Evolutionary conservation across 1,284 basidiomycete genomes (phyloP).

Genomic region (Violaceomyces palustris): DNA sequence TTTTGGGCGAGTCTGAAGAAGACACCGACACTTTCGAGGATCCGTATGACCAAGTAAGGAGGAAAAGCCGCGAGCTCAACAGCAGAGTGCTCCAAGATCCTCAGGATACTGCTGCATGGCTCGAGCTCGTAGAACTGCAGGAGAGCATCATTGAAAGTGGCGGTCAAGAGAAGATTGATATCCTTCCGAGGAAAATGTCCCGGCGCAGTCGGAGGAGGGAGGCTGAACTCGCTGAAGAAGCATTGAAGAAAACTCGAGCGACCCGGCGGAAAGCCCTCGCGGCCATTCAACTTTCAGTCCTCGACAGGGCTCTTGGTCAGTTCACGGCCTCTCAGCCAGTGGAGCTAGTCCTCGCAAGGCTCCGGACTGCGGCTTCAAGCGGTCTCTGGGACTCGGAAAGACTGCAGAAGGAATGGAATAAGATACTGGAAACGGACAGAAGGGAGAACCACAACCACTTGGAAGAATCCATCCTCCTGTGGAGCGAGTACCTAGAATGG

Average conservation of each 20-base stretch:
- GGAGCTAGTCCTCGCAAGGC: neutral
- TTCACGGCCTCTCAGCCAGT: too few relatives aligned
- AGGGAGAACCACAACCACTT: neutral
- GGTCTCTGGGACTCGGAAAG: neutral
- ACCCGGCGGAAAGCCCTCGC: neutral
- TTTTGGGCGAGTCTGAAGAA: too few relatives aligned
- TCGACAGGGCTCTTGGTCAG: neutral
- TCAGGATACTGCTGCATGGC: neutral
- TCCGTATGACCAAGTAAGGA: neutral
- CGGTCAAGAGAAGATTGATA: neutral
- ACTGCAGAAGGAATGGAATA: neutral
- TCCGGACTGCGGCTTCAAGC: neutral
- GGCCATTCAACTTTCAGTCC: neutral
- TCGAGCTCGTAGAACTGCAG: neutral
- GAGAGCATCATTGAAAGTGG: neutral
- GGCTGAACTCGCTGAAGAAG: neutral
- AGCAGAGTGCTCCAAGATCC: neutral
- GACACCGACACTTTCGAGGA: neutral
- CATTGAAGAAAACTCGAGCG: neutral
- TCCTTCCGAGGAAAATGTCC: neutral
- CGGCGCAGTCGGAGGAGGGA: too few relatives aligned
- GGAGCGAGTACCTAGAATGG: neutral
- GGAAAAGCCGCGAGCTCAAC: neutral
- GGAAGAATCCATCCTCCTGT: neutral
- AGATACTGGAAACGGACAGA: neutral